Conservation (phyloP, 441 rosid genomes). For the California macrophylla region DNA sequence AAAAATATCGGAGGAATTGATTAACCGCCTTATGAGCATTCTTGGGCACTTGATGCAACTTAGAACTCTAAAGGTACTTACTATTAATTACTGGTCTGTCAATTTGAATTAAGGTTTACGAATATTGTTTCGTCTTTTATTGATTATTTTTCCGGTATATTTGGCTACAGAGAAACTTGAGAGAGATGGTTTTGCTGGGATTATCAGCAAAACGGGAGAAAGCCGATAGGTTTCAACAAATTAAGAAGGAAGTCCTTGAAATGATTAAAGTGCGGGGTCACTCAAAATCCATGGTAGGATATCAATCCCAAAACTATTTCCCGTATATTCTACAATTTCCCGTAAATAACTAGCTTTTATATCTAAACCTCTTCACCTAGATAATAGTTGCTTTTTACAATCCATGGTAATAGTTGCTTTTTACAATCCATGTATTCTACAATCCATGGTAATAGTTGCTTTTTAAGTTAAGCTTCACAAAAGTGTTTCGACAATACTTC, state of each 20-base stretch:
- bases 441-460: background rate
- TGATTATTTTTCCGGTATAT: background rate
- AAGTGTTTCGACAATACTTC: background rate
- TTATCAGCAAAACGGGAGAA: constrained; percentile 33
- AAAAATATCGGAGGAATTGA: constrained; percentile 33
- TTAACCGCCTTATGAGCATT: constrained; percentile 31
- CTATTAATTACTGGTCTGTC: background rate
- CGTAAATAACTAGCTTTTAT: too few relatives aligned
- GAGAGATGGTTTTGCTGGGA: constrained; percentile 31
- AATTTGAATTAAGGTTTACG: background rate
- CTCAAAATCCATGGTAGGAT: constrained; percentile 12
- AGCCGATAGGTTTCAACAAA: constrained; percentile 32
- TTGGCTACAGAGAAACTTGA: constrained; percentile 35
- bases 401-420: too few relatives aligned
- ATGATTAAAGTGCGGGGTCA: constrained; percentile 30
- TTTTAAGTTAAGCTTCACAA: background rate
- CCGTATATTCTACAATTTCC: background rate
- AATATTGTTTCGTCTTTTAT: background rate
- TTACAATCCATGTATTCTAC: too few relatives aligned
- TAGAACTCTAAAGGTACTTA: constrained; percentile 39
- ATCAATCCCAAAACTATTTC: constrained; percentile 6
- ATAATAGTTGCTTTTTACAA: too few relatives aligned
- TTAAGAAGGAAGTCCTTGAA: constrained; percentile 28
- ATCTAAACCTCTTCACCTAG: background rate
- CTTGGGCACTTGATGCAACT: constrained; percentile 33